Evolutionary conservation across 164 flowering plant genomes (phyloP), one percentile per base, ranked within the genome.

Genomic region (Magnolia kwangsiensis): DNA sequence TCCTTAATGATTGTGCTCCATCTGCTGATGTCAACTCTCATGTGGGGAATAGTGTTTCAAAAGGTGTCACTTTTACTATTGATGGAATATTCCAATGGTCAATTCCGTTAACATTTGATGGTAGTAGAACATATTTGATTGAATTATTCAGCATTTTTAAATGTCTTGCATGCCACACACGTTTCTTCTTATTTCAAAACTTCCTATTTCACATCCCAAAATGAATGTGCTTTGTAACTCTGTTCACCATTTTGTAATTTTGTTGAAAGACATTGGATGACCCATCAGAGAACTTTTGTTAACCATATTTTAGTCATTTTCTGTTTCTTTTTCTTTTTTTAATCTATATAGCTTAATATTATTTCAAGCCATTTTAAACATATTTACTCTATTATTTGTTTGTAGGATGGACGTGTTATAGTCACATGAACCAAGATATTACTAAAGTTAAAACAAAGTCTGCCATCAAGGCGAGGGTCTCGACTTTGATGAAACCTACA

Each of bases 401-500:
- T 72, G 68, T 73, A 89, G 98, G 90, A 71, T 78, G 85, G 75
- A 81, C 80, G 73, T 83, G 78, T 79, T 78, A 81, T 79, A 77
- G 83, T 83, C 82, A 86, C 69, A 77, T 75, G 74, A 50, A 75
- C 19, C 66, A 75, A 76, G 87, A 76, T 67, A 76, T 79, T 55
- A 77, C 76, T 69, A 85, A 86, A 68, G 72, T 75, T 49, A 85
- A 85, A 77, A 61, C 71, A 0, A 89, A 81, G 79, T 1, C 77
- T 20, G 37, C 76, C 37, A 80, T 61, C 64, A 90, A 83, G 78
- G 78, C 85, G 4, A 90, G 87, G 85, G 83, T 86, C 78, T 91
- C 98, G 73, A 94, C 98, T 76, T 86, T 93, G 82, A 94, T 92
- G 99, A 94, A 90, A 75, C 98, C 99, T 70, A 96, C 99, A n/a